Conservation (phyloP, 176 grass and related monocot species). For the Eleusine coracana region DNA sequence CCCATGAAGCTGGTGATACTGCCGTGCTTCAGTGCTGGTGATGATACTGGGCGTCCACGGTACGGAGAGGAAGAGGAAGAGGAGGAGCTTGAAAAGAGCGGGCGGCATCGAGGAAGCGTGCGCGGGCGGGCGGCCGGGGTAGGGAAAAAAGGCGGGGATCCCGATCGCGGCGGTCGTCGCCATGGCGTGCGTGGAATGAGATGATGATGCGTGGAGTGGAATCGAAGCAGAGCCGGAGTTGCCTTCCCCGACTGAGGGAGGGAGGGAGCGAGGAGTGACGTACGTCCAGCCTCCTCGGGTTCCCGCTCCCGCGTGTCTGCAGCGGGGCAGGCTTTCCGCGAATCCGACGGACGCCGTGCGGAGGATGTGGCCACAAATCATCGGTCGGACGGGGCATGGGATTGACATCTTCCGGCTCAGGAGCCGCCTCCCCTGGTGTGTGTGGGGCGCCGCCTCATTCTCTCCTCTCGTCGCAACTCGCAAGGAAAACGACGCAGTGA, state of each 20-base stretch:
- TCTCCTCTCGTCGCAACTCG: not conserved
- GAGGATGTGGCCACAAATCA: constrained; percentile 10
- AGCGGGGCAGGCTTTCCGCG: not conserved
- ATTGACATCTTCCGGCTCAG: not conserved
- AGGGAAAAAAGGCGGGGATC: constrained; percentile 14
- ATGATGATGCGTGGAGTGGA: not conserved
- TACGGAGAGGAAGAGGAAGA: not conserved
- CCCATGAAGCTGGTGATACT: not conserved
- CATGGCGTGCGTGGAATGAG: constrained; percentile 31
- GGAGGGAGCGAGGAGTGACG: not conserved
- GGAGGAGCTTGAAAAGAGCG: not conserved
- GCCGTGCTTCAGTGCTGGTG: constrained; percentile 11
- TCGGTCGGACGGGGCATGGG: constrained; percentile 1
- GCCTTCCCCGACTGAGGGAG: not conserved
- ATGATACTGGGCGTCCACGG: not conserved
- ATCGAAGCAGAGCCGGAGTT: not conserved
- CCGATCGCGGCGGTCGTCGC: constrained; percentile 11
- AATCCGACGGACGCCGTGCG: no score
- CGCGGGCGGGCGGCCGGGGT: not conserved
- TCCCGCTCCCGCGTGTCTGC: not conserved
- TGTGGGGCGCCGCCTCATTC: not conserved
- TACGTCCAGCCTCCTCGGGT: not conserved
- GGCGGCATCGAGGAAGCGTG: constrained; percentile 17
- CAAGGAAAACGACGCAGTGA: not conserved
- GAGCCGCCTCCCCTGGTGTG: not conserved